A percentile compares a stretch with the other conserved stretches of the same genome.
Conservation (phyloP, 768 basidiomycete genomes). For the Phaffia australis region DNA sequence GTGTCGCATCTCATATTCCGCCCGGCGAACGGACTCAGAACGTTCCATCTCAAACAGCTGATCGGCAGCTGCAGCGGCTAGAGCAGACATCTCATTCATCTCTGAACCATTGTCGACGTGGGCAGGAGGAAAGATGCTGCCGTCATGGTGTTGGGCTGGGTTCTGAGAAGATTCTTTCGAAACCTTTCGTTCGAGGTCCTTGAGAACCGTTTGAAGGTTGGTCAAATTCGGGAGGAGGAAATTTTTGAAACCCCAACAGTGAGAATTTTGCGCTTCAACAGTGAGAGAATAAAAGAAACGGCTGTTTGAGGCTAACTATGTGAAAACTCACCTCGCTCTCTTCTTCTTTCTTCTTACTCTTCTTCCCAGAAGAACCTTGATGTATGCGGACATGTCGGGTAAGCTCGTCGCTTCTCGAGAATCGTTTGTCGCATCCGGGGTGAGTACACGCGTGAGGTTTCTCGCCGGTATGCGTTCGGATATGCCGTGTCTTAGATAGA, state of each 20-base stretch:
- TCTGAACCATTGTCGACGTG: slow-evolving; percentile 30
- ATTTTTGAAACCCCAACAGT: neutral
- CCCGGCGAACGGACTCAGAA: slow-evolving; percentile 67
- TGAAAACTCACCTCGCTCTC: slow-evolving; percentile 52
- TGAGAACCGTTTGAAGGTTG: neutral
- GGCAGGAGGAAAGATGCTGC: slow-evolving; percentile 18
- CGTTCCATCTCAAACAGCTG: slow-evolving; percentile 82
- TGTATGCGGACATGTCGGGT: slow-evolving; percentile 94
- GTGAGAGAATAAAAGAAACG: neutral
- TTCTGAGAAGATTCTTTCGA: neutral
- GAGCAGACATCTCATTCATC: slow-evolving; percentile 39
- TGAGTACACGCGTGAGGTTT: slow-evolving; percentile 90
- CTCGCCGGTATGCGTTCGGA: slow-evolving; percentile 95
- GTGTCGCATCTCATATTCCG: slow-evolving; percentile 72
- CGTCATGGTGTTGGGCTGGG: neutral
- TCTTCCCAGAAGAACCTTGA: slow-evolving; percentile 34
- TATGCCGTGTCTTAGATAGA: slow-evolving; percentile 71
- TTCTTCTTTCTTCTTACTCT: slow-evolving; percentile 26
- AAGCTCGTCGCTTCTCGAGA: slow-evolving; percentile 95
- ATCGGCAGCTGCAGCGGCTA: slow-evolving; percentile 60
- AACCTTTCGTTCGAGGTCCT: slow-evolving; percentile 1
- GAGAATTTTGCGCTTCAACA: neutral
- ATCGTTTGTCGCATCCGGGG: slow-evolving; percentile 93
- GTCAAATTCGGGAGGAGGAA: neutral
- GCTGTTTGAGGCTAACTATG: slow-evolving; percentile 3